Percentiles rank a stretch among this genome's conserved stretches.
Conservation (phyloP, 139 green algal genomes). For the Chlorella sp. region DNA sequence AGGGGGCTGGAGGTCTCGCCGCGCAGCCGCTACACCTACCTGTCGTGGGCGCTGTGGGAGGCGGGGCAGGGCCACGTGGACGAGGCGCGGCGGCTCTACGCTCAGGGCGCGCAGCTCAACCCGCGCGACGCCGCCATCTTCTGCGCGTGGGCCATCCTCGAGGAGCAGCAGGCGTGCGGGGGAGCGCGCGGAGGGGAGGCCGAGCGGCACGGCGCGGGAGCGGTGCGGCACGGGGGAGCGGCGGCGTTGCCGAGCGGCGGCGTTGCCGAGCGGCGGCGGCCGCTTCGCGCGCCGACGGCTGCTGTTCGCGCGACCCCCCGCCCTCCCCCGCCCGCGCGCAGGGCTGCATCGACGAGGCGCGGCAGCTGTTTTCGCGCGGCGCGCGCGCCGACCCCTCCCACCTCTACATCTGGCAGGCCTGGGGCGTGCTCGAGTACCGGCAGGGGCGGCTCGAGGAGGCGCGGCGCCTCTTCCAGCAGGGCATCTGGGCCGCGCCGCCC, state of each 20-base stretch:
- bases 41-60: slow-evolving; percentile 82
- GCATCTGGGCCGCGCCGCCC: slow-evolving; percentile 82
- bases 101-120: slow-evolving; percentile 75
- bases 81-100: slow-evolving; percentile 74
- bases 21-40: slow-evolving; percentile 67
- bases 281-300: neutral
- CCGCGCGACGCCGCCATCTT: slow-evolving; percentile 81
- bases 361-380: slow-evolving; percentile 70
- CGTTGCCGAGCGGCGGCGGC: too few species aligned
- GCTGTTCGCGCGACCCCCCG: neutral
- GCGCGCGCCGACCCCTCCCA: slow-evolving; percentile 67
- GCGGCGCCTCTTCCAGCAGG: slow-evolving; percentile 92
- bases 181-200: neutral
- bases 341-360: slow-evolving; percentile 59
- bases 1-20: slow-evolving; percentile 55
- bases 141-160: too few species aligned
- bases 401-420: slow-evolving; percentile 88
- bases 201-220: neutral
- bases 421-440: slow-evolving; percentile 86
- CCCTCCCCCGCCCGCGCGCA: slow-evolving; percentile 54
- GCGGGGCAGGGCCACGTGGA: slow-evolving; percentile 61
- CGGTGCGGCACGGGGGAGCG: neutral
- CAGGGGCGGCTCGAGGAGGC: slow-evolving; percentile 71
- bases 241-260: neutral
- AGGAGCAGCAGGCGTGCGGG: slow-evolving; percentile 66